These are phyloP conservation scores for Coelastrella sp. DNA, from an alignment of 139 green algal genomes.

Conservation along the genomic window DNA sequence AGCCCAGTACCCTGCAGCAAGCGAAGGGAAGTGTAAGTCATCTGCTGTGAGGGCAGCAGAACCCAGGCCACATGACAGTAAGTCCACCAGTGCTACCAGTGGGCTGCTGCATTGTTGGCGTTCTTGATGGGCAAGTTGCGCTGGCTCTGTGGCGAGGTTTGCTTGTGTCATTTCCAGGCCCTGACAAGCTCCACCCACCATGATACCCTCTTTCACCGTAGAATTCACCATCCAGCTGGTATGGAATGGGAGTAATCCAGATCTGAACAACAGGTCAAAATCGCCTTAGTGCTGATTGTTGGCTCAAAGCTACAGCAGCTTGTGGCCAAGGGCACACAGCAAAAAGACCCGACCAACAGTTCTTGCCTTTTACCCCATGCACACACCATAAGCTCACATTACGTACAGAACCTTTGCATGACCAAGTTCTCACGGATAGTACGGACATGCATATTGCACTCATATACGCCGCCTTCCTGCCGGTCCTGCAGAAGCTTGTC, in stretches of 20 bases:
- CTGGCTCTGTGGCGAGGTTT: too few relatives aligned
- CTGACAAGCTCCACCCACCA: not conserved
- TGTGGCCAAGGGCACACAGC: not conserved
- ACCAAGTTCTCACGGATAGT: not conserved
- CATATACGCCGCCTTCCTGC: not conserved
- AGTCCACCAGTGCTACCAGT: not conserved
- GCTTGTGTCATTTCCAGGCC: not conserved
- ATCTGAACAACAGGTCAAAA: conserved; percentile 4
- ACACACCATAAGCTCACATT: too few relatives aligned
- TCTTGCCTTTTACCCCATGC: not conserved
- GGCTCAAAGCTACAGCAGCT: not conserved
- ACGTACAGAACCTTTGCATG: not conserved
- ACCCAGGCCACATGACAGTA: not conserved
- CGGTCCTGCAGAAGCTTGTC: not conserved
- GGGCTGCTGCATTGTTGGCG: not conserved
- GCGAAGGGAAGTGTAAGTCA: not conserved
- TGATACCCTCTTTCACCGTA: conserved; percentile 15
- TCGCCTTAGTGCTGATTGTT: not conserved
- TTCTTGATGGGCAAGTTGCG: not conserved
- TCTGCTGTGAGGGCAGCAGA: not conserved
- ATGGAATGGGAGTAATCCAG: conserved; percentile 32
- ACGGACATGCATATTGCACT: not conserved
- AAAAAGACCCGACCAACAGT: not conserved
- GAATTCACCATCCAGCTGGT: not conserved
- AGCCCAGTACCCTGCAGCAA: conserved; percentile 37